Base-by-base conservation (phyloP, 2,329 filamentous ascomycete genomes). In the Fonsecaea nubica region DNA sequence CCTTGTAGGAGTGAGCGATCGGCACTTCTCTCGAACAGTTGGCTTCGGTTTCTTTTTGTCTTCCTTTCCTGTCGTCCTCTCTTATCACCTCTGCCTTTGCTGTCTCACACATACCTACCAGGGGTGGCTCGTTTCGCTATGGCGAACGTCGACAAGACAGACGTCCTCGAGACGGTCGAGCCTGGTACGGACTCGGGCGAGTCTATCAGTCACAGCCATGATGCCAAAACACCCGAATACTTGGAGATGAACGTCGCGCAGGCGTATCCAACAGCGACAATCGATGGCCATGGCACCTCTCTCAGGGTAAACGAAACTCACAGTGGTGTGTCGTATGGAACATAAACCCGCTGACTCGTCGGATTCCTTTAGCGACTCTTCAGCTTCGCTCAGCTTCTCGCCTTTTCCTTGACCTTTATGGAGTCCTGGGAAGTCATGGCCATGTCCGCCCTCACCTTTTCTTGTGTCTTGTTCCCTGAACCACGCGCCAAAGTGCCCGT, bases 331-430 rank as follows among this genome's bases (percentile, higher is more conserved):
- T n/a, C 15, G 15, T 13, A 40, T 40, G 4, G 9, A 40, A 13
- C 8, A 13, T 1, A 13, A 40, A 40, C 12, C 12, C 25, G 18
- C 38, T 48, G 10, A 58, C 35, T 33, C n/a, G 30, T 36, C 15
- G 4, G 7, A 2, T 12, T 7, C 42, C 25, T 25, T 25, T 25
- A 67, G 68, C 60, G 67, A 38, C 45, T 71, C 12, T 72, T 72
- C 66, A 69, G 66, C 40, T 68, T 68, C 48, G 62, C 64, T 21
- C 69, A 72, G 60, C 50, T 72, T 2, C 59, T 72, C 9, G 69
- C 65, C n/a, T 72, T 71, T 58, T 66, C 69, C 2, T 55, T 72
- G 60, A 72, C 67, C 5, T 71, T 67, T 45, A 70, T 71, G 69
- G 61, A 62, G 55, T 65, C 54, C 18, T 72, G 71, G 71, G 71